Base-by-base conservation (phyloP, 768 basidiomycete species). In the Termitomyces sp. region DNA sequence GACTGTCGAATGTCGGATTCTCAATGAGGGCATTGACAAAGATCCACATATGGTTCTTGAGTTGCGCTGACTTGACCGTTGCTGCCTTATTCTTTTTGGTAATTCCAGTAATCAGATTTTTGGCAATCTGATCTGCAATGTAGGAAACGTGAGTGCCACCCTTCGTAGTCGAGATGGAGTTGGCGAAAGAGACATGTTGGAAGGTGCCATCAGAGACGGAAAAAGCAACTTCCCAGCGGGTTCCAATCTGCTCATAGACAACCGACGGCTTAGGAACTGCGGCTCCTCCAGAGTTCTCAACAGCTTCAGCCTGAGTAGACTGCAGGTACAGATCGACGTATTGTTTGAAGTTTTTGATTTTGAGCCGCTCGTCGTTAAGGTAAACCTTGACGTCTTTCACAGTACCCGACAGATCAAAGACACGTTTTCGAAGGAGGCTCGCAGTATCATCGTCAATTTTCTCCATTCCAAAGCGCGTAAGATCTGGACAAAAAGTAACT, bases 1-100 rank as follows among this genome's bases (percentile, higher is more conserved):
- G 97, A 80, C 92, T 95, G 80, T 99, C 96, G 73, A 99, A 99
- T 1, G 94, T 92, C 9, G 97, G 96, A 67, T 99, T 99, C 75
- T 96, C 95, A 62, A 99, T 88, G 59, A 97, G 78, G 14, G 92
- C 86, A 66, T 98, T 98, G 67, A 99, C 87, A 66, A 98, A 99
- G 53, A 99, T 82, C 93, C 92, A 95, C 86, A 99, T 94, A 68
- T 99, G 95, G 66, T 89, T 95, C 79, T 93, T 96, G 75, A 98
- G 87, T 74, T 97, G 94, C 53, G 86, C 83, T 16, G 92, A 82
- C 71, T 98, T 98, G 66, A 98, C 89, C 0, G 89, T 82, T n/a
- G 95, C 93, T 3, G 80, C 93, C 75, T 97, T 98, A 77, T 99
- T 97, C 84, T 96, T 98, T 85, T 98, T 98, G 68, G 85, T 77